Conservation (phyloP, 441 rosid genomes). For the Arabidopsis lyrata region DNA sequence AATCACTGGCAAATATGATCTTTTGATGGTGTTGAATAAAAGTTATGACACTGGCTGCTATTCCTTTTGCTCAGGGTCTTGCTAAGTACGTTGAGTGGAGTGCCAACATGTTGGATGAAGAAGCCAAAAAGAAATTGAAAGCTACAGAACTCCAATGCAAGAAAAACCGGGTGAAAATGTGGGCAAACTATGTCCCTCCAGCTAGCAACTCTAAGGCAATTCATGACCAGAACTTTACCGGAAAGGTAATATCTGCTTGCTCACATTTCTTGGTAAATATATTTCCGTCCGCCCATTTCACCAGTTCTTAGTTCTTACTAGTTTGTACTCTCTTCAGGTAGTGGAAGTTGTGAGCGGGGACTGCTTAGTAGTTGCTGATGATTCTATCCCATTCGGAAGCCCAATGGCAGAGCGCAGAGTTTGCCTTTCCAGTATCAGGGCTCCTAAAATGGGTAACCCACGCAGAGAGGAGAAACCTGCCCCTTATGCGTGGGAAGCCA, state of each 20-base stretch:
- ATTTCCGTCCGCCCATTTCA: slow-evolving; percentile 24
- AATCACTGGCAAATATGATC: slow-evolving; percentile 2
- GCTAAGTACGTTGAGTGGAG: slow-evolving; percentile 99
- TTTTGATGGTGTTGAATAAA: slow-evolving; percentile 5
- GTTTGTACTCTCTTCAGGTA: slow-evolving; percentile 60
- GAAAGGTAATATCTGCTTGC: slow-evolving; percentile 64
- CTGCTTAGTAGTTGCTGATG: slow-evolving; percentile 92
- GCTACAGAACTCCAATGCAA: slow-evolving; percentile 92
- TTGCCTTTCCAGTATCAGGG: slow-evolving; percentile 89
- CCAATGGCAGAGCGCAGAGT: slow-evolving; percentile 91
- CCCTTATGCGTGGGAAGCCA: slow-evolving; percentile 89
- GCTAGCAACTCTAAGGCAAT: slow-evolving; percentile 92
- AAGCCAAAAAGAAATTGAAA: slow-evolving; percentile 77
- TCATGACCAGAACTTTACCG: slow-evolving; percentile 91
- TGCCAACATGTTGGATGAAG: slow-evolving; percentile 97
- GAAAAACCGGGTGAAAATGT: slow-evolving; percentile 76
- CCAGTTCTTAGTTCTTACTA: slow-evolving; percentile 15
- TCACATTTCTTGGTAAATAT: not conserved
- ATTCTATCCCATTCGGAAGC: slow-evolving; percentile 84
- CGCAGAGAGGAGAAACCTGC: slow-evolving; percentile 91
- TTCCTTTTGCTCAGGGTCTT: slow-evolving; percentile 65
- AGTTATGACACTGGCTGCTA: slow-evolving; percentile 30
- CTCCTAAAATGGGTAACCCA: slow-evolving; percentile 94
- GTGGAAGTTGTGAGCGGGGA: slow-evolving; percentile 98
- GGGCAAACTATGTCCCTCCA: slow-evolving; percentile 92